phyloP scores from a whole-genome alignment of 129 eudicot genomes.

The Helianthus annuus region DNA sequence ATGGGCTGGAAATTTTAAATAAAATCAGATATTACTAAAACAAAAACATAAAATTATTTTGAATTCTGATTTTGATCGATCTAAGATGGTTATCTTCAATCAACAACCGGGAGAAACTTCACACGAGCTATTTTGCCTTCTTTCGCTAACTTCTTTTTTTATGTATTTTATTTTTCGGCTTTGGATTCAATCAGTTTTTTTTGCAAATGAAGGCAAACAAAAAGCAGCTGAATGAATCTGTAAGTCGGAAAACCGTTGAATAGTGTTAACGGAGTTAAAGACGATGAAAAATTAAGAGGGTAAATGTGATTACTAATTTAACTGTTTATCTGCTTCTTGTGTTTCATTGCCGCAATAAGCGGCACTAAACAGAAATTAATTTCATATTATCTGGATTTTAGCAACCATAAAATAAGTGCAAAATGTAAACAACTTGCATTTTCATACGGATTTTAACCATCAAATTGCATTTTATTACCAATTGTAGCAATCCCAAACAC shows the following conservation, averaged over 20 bases:
- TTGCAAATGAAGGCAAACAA: slow-evolving; percentile 96
- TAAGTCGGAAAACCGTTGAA: not conserved
- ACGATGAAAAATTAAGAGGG: not conserved
- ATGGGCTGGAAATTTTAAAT: not conserved
- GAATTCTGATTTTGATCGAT: slow-evolving; percentile 12
- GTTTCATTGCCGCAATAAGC: not conserved
- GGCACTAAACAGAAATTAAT: not conserved
- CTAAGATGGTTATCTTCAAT: slow-evolving; percentile 27
- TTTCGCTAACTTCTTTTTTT: slow-evolving; percentile 1
- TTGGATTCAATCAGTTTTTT: slow-evolving; percentile 78
- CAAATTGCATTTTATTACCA: not conserved
- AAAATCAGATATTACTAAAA: not conserved
- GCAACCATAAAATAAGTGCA: not conserved
- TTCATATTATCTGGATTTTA: not conserved
- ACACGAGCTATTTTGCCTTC: slow-evolving; percentile 34
- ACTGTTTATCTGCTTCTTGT: not conserved
- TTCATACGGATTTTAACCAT: not conserved
- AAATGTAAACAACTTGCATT: not conserved
- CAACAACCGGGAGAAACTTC: slow-evolving; percentile 24
- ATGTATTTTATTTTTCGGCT: slow-evolving; percentile 32
- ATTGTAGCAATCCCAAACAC: not conserved
- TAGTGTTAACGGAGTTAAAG: not conserved
- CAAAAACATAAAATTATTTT: slow-evolving; percentile 33
- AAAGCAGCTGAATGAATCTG: slow-evolving; percentile 97
- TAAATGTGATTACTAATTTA: not conserved